Conservation (phyloP, 1,284 basidiomycete species). For the Termitomyces sp. region DNA sequence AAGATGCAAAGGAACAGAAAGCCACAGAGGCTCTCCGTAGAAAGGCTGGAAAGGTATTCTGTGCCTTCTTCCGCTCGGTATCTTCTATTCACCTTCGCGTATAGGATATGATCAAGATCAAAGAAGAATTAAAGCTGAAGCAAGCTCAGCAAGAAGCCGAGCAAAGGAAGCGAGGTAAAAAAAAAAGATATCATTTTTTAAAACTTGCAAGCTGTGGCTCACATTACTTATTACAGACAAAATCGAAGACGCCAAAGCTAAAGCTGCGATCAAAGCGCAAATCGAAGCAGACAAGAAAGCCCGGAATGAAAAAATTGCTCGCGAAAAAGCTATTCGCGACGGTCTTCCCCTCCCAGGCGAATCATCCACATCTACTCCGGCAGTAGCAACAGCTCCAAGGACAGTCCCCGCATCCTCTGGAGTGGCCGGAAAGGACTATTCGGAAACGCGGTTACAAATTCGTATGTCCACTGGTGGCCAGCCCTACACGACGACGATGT, state of each 20-base stretch:
- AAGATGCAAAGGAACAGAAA: conserved; percentile 68
- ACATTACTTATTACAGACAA: conserved; percentile 67
- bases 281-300: conserved; percentile 90
- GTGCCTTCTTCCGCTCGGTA: background rate
- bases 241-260: conserved; percentile 78
- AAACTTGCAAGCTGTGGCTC: background rate
- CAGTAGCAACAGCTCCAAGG: conserved; percentile 31
- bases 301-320: conserved; percentile 81
- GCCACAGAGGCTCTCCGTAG: conserved; percentile 79
- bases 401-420: conserved; percentile 32
- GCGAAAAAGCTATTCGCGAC: conserved; percentile 85
- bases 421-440: conserved; percentile 68
- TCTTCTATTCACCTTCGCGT: background rate
- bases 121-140: conserved; percentile 76
- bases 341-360: conserved; percentile 48
- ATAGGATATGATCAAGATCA: conserved; percentile 67
- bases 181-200: too few relatives aligned
- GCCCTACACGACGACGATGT: conserved; percentile 75
- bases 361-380: conserved; percentile 26
- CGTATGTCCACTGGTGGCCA: conserved; percentile 74
- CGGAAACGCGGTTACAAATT: conserved; percentile 82
- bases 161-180: conserved; percentile 67
- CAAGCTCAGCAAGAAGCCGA: conserved; percentile 79
- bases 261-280: conserved; percentile 82
- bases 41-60: conserved; percentile 75